Conservation (phyloP, 1,284 basidiomycete species). For the Rhodotorula sp. region DNA sequence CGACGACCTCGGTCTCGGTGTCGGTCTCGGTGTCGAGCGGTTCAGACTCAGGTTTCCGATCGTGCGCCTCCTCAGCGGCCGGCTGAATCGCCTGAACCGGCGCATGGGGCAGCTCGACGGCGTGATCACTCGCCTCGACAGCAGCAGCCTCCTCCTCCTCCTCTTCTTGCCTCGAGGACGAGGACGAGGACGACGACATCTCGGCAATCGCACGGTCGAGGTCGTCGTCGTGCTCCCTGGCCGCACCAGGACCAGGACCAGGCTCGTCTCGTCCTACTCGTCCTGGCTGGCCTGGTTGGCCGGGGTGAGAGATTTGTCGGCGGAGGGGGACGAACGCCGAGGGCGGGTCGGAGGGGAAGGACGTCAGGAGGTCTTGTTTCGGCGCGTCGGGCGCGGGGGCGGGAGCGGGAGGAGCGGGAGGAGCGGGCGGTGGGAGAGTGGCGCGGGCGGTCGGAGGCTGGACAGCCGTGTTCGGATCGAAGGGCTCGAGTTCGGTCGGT, state of each 20-base stretch:
- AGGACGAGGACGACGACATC: not conserved
- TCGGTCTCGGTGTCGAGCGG: too few relatives aligned
- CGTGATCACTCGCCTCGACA: not conserved
- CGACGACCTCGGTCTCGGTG: not conserved
- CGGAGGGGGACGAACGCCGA: conserved; percentile 31
- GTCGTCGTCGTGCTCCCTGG: not conserved
- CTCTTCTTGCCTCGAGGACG: not conserved
- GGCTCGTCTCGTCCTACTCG: not conserved
- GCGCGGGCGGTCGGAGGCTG: not conserved
- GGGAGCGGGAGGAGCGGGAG: not conserved
- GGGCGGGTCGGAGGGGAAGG: conserved; percentile 25
- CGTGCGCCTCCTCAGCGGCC: not conserved
- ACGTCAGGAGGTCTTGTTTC: conserved; percentile 3
- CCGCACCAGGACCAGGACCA: not conserved
- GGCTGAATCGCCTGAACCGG: not conserved
- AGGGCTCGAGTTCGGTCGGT: not conserved
- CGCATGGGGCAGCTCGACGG: not conserved
- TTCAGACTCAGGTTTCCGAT: not conserved
- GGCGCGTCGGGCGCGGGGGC: not conserved
- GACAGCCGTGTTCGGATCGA: not conserved
- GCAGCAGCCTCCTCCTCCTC: too few relatives aligned
- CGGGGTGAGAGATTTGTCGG: conserved; percentile 18
- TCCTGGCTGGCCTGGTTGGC: conserved; percentile 6
- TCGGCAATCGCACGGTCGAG: not conserved
- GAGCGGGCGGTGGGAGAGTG: too few relatives aligned